A percentile compares a stretch with the other conserved stretches of the same genome.
Conservation (phyloP, 2,329 filamentous ascomycete genomes). For the Alternaria sp. region DNA sequence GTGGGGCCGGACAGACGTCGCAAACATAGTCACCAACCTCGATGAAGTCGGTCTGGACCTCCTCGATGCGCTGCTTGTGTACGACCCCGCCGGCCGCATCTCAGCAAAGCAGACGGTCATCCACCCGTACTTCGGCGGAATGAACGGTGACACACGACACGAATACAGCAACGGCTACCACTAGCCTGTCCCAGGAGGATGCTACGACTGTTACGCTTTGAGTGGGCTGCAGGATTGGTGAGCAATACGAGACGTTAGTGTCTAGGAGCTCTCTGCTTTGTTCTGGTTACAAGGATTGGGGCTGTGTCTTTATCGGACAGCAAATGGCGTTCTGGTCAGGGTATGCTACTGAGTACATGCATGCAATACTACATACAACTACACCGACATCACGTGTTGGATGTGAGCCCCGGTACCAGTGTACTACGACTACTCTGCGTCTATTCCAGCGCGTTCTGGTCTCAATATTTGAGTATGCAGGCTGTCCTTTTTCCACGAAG, state of each 20-base stretch:
- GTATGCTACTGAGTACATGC: conserved; percentile 17
- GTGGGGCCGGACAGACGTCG: conserved; percentile 75
- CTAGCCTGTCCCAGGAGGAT: conserved; percentile 27
- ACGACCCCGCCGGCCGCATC: conserved; percentile 84
- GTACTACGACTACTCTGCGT: neutral
- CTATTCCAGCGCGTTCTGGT: neutral
- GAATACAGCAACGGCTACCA: conserved; percentile 51
- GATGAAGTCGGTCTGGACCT: conserved; percentile 75
- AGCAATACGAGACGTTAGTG: conserved; percentile 9
- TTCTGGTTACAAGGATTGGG: conserved; percentile 24
- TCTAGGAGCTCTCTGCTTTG: conserved; percentile 23
- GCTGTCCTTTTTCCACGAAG: neutral
- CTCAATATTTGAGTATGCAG: neutral
- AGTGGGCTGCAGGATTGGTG: conserved; percentile 27
- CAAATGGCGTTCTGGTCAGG: conserved; percentile 30
- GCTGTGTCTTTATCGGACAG: conserved; percentile 22
- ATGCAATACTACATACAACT: neutral
- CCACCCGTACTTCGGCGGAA: conserved; percentile 78
- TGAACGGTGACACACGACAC: conserved; percentile 42
- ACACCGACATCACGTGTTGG: neutral
- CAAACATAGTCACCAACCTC: conserved; percentile 72
- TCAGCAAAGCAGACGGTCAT: conserved; percentile 86
- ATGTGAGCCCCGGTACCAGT: neutral
- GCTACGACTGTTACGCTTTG: conserved; percentile 38
- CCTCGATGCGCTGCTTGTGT: conserved; percentile 75